Conservation (phyloP, 352 stramenopile genomes). For the Globisporangium takayamanum region DNA sequence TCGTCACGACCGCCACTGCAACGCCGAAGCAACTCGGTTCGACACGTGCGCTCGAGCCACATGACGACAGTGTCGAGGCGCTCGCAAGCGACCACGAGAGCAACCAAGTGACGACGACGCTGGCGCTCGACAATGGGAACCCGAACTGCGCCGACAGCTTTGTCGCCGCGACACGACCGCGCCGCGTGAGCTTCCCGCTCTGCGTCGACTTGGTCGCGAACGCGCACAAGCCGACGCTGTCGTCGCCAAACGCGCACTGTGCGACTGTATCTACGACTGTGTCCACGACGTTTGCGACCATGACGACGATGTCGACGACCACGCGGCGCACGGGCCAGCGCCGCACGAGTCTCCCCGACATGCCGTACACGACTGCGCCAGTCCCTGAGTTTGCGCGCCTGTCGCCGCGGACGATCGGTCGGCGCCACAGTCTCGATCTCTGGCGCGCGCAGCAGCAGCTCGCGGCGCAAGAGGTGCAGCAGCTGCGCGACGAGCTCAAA, state of each 20-base stretch:
- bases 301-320: background rate
- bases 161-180: background rate
- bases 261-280: background rate
- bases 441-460: conserved; percentile 40
- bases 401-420: conserved; percentile 29
- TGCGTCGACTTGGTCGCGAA: conserved; percentile 24
- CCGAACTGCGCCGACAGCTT: conserved; percentile 27
- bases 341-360: conserved; percentile 17
- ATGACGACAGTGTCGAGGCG: conserved; percentile 1
- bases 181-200: conserved; percentile 11
- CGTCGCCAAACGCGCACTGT: conserved; percentile 27
- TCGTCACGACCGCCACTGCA: background rate
- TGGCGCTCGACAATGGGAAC: conserved; percentile 22
- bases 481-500: conserved; percentile 51
- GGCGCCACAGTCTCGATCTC: conserved; percentile 45
- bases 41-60: background rate
- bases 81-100: conserved; percentile 10
- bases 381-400: background rate
- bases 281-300: too few relatives aligned
- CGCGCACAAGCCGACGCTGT: conserved; percentile 29
- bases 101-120: background rate
- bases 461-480: conserved; percentile 30
- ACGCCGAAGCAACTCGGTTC: too few relatives aligned
- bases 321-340: conserved; percentile 1
- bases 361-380: background rate